phyloP scores from a whole-genome alignment of 768 basidiomycete species.

The Hygrocybe coccinea region DNA sequence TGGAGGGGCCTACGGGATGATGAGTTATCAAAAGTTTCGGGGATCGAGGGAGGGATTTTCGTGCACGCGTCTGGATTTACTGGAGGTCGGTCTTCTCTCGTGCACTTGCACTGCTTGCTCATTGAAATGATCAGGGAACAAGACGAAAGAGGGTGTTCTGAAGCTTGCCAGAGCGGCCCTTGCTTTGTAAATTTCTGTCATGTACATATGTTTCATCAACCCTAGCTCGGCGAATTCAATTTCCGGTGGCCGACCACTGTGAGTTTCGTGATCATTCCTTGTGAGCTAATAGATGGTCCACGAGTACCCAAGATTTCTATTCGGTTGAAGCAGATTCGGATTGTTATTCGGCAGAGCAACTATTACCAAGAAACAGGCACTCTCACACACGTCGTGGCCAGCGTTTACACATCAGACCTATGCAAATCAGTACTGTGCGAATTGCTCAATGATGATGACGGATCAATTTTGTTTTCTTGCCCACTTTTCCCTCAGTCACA shows the following conservation, averaged over 20 bases:
- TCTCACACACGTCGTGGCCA: too few species aligned
- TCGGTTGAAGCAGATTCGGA: not conserved
- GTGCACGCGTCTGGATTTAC: slow-evolving; percentile 97
- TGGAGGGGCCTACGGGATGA: slow-evolving; percentile 94
- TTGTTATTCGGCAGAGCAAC: not conserved
- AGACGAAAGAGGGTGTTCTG: slow-evolving; percentile 84
- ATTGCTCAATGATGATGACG: too few species aligned
- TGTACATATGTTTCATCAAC: not conserved
- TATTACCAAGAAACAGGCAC: not conserved
- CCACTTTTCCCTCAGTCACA: too few species aligned
- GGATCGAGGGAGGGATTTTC: slow-evolving; percentile 82
- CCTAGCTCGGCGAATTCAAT: not conserved
- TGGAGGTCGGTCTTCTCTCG: slow-evolving; percentile 59
- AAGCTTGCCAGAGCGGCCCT: slow-evolving; percentile 71
- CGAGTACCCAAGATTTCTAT: not conserved
- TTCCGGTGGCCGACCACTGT: not conserved
- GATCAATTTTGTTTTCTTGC: too few species aligned
- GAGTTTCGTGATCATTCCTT: slow-evolving; percentile 4
- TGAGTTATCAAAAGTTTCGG: slow-evolving; percentile 62
- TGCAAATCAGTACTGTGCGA: too few species aligned
- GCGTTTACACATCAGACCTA: too few species aligned
- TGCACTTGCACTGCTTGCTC: not conserved
- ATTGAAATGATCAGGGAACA: slow-evolving; percentile 56
- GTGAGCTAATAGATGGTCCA: not conserved
- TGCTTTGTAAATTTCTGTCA: slow-evolving; percentile 25